Conservation (phyloP, 768 basidiomycete genomes). For the Hirschioporus abietinus region DNA sequence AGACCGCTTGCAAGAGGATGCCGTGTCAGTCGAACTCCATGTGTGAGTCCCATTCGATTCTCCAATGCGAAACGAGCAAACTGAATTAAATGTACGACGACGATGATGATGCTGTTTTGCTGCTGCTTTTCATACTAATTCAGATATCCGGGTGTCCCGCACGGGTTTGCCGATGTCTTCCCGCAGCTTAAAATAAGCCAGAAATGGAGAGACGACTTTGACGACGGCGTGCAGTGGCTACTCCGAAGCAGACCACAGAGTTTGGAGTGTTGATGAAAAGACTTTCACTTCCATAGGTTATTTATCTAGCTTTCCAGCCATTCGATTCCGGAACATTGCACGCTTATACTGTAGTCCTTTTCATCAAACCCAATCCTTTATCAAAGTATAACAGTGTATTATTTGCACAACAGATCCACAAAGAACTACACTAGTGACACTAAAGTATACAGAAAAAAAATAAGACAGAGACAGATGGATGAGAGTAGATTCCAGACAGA, state of each 20-base stretch:
- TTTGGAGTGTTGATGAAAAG: no score
- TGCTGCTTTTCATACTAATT: no score
- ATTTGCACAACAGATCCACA: constrained; percentile 1
- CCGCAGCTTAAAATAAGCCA: constrained; percentile 10
- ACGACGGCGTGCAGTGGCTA: constrained; percentile 19
- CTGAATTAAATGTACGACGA: neutral
- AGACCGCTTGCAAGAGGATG: constrained; percentile 17
- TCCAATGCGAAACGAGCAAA: neutral
- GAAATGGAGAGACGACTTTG: constrained; percentile 15
- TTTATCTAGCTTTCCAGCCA: no score
- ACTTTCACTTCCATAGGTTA: no score
- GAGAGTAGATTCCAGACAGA: neutral
- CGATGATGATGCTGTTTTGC: no score
- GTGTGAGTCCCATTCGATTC: constrained; percentile 12
- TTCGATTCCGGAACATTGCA: no score
- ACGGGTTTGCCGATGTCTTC: constrained; percentile 16
- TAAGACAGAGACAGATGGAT: neutral
- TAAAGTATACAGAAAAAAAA: neutral
- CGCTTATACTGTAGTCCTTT: no score
- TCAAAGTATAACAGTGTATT: neutral
- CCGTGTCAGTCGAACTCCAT: constrained; percentile 19
- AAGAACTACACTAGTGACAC: neutral
- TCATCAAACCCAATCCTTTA: no score
- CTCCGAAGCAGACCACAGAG: constrained; percentile 2
- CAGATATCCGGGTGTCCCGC: constrained; percentile 24